Base-by-base conservation (phyloP, 2,329 filamentous ascomycete species). In the Trichoderma cornu-damae region DNA sequence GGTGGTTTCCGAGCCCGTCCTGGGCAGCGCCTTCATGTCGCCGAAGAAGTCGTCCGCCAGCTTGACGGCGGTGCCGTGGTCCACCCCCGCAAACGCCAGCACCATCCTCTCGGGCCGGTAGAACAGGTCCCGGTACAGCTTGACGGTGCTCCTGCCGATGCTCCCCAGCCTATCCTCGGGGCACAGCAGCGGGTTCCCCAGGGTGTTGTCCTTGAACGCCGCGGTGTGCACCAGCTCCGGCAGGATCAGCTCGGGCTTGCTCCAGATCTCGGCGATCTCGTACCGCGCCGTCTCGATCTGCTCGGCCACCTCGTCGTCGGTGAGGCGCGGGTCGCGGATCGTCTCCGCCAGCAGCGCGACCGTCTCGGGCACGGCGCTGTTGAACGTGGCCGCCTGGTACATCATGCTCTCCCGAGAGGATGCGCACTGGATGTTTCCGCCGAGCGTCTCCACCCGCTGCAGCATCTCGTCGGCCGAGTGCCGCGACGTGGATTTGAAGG, bases 331-430 rank as follows among this genome's bases (percentile, higher is more conserved):
- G 63, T 95, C 83, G 59, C 90, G 87, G 61, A 99, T 95, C 30
- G 94, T 97, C 72, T 99, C 94, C 59, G 94, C 93, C 38, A 99
- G 82, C 16, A 99, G 75, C 28, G 81, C 90, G 22, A 96, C 83
- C 11, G 93, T 90, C 7, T 84, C 84, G 6, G 89, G 86, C 7
- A 99, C 91, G 16, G 90, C 87, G 24, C 87, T 87, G 77, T 99
- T 99, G 82, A 99, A 99, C 28, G 92, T 96, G 24, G 94, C 94
- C 1, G 91, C 90, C 73, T 99, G 94, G 77, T 99, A 99, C 94
- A 99, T 99, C 75, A 99, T 83, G 57, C 90, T 90, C 74, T 99
- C 94, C 63, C 94, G 82, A 2, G 91, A 96, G 1, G 92, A 96
- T 9, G 93, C 92, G 75, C 94, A 99, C 75, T 97, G 92, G 59